Conservation (phyloP, 176 grass and related monocot species). For the Dactylis glomerata region DNA sequence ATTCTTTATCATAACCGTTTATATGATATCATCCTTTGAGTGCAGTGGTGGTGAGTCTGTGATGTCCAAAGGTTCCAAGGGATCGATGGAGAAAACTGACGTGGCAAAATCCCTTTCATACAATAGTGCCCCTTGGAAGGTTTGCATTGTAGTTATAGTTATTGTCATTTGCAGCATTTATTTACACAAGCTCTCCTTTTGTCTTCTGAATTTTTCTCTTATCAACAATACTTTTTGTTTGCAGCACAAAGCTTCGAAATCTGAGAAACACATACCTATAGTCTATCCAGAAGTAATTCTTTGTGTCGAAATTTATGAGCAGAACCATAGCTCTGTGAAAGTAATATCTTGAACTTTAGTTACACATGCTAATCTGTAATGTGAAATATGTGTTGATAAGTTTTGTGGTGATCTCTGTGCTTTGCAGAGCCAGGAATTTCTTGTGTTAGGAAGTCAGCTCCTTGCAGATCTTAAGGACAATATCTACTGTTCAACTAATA, state of each 20-base stretch:
- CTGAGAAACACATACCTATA: constrained; percentile 59
- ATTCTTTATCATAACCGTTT: constrained; percentile 15
- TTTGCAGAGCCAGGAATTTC: constrained; percentile 88
- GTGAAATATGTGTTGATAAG: constrained; percentile 7
- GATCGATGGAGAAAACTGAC: constrained; percentile 51
- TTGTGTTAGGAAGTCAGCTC: constrained; percentile 79
- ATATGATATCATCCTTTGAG: constrained; percentile 15
- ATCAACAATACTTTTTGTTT: constrained; percentile 3
- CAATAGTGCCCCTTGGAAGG: constrained; percentile 60
- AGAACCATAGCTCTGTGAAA: constrained; percentile 39
- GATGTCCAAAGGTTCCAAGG: constrained; percentile 40
- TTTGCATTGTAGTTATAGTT: not conserved
- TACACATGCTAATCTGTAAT: not conserved
- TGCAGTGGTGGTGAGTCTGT: constrained; percentile 60
- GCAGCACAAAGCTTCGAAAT: constrained; percentile 51
- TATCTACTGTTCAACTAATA: constrained; percentile 85
- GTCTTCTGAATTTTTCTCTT: not conserved
- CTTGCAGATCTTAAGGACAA: constrained; percentile 76
- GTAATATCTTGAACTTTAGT: constrained; percentile 26
- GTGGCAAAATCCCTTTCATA: constrained; percentile 74
- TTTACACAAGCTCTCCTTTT: constrained; percentile 12
- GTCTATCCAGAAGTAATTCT: constrained; percentile 73
- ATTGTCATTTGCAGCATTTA: constrained; percentile 16
- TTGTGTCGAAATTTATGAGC: constrained; percentile 82
- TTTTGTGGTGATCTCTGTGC: constrained; percentile 24